Evolutionary conservation across 2,329 filamentous ascomycete genomes (phyloP).

Genomic region (Fusarium sacchari): DNA sequence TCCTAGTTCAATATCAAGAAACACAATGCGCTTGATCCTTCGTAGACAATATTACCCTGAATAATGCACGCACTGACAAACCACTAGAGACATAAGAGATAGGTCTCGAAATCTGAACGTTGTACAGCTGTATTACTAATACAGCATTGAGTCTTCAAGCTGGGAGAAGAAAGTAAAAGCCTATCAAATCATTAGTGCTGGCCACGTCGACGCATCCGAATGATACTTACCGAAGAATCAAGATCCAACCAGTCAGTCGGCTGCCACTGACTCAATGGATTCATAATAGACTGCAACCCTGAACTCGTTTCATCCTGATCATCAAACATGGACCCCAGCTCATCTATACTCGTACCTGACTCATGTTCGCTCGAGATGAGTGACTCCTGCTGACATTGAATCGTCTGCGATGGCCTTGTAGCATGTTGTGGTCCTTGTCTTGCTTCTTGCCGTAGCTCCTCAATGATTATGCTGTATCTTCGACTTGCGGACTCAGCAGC

Average conservation of each 20-base stretch:
- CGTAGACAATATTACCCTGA: no score
- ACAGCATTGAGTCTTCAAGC: slow-evolving; percentile 7
- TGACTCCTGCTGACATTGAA: not conserved
- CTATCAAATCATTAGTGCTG: not conserved
- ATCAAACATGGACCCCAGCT: not conserved
- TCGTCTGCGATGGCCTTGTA: not conserved
- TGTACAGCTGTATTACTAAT: not conserved
- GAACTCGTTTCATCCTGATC: not conserved
- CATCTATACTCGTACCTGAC: slow-evolving; percentile 8
- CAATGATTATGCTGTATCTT: slow-evolving; percentile 28
- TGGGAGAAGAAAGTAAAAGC: slow-evolving; percentile 17
- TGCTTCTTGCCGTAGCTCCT: slow-evolving; percentile 13
- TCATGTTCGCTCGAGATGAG: not conserved
- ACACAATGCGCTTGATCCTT: no score
- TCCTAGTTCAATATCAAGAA: no score
- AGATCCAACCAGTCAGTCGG: slow-evolving; percentile 25
- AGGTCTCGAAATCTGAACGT: no score
- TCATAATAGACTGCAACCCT: not conserved
- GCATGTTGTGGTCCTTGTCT: slow-evolving; percentile 14
- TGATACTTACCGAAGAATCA: slow-evolving; percentile 3
- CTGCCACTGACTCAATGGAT: slow-evolving; percentile 15
- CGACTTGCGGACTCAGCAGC: slow-evolving; percentile 12
- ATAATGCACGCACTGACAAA: no score
- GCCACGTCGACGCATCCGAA: accelerated
- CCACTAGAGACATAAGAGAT: no score